Evolutionary conservation across 2,329 filamentous ascomycete species (phyloP).

Genomic region (Mycosphaerella arachidis): DNA sequence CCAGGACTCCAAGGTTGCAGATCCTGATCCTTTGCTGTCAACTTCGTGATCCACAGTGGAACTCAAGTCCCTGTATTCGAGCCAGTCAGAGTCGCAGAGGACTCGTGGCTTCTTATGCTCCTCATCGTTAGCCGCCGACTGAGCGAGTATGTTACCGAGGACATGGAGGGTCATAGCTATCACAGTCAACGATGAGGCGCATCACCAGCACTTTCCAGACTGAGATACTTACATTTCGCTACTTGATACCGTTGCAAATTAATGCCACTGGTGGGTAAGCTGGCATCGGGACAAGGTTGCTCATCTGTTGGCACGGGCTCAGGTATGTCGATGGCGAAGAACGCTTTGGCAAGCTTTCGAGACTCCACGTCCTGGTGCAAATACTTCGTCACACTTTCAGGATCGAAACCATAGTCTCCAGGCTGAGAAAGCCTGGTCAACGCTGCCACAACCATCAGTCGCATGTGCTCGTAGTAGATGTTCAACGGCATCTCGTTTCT

Average conservation of each 20-base stretch:
- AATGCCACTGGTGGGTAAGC: no score
- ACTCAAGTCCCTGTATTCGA: neutral
- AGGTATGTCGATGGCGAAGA: neutral
- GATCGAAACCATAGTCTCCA: no score
- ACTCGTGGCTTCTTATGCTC: neutral
- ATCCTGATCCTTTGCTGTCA: neutral
- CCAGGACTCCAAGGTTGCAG: neutral
- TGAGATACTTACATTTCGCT: no score
- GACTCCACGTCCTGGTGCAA: neutral
- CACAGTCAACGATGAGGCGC: no score
- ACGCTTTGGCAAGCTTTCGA: neutral
- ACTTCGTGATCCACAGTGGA: neutral
- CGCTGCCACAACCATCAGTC: neutral
- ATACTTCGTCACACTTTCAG: no score
- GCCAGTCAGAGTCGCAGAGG: neutral
- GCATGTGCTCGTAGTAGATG: neutral
- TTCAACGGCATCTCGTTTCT: neutral
- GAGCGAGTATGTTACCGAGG: neutral
- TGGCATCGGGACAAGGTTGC: neutral
- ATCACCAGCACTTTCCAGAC: no score
- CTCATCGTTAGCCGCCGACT: neutral
- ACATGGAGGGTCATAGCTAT: neutral
- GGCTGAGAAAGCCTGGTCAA: no score
- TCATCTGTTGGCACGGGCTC: neutral
- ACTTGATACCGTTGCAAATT: no score